phyloP scores from a whole-genome alignment of 192 early-diverging fungal genomes.

The Anaeromyces robustus region DNA sequence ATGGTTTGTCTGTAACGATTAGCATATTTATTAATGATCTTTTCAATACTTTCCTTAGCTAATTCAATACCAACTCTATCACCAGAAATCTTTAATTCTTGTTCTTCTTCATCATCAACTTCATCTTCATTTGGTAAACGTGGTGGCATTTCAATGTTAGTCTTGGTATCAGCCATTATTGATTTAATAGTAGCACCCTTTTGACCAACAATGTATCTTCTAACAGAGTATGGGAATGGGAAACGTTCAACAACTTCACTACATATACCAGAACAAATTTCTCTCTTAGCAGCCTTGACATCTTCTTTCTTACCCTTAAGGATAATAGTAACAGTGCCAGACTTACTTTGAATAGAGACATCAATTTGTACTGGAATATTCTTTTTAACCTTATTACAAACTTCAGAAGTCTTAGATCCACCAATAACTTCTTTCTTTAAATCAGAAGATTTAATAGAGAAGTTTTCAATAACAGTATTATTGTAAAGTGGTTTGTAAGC shows the following conservation, averaged over 20 bases:
- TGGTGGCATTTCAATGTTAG: constrained; percentile 54
- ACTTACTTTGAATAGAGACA: neutral
- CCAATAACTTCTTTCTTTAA: neutral
- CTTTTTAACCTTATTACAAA: neutral
- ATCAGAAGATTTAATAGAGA: neutral
- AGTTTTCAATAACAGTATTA: neutral
- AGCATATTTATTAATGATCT: constrained; percentile 56
- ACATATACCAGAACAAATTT: neutral
- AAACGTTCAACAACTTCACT: neutral
- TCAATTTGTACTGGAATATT: neutral
- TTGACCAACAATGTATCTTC: constrained; percentile 68
- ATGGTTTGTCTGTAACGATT: constrained; percentile 27
- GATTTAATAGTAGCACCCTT: constrained; percentile 61
- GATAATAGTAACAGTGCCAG: neutral
- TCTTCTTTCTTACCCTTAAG: neutral
- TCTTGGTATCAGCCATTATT: constrained; percentile 58
- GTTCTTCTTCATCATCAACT: constrained; percentile 43
- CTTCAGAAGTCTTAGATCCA: neutral
- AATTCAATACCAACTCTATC: constrained; percentile 63
- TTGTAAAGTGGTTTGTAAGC: neutral
- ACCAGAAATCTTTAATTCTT: constrained; percentile 61
- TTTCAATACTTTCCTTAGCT: constrained; percentile 73
- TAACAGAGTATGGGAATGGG: constrained; percentile 55
- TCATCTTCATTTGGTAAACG: constrained; percentile 11
- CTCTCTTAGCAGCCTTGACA: neutral